Base-by-base conservation (phyloP, 768 basidiomycete genomes). In the Fistulinella prunicolor region DNA sequence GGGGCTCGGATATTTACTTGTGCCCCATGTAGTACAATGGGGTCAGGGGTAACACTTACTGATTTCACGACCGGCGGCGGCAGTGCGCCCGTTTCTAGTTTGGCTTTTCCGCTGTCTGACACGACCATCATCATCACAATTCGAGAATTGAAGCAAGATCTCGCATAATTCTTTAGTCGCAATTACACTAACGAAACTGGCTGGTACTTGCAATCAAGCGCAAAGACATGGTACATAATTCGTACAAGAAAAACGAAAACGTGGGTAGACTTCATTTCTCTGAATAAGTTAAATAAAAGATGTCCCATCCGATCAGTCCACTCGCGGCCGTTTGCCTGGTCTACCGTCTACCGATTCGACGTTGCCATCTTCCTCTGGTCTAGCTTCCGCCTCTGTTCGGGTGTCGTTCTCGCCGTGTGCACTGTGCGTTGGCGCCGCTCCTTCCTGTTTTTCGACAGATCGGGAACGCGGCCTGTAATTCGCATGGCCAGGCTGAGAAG, bases 281-380 rank as follows among this genome's bases (percentile, higher is more conserved):
- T 6, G 46, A 48, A 61, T 63, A 61, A 61, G 14, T 61, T 54
- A 57, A 30, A 45, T 38, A 34, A 49, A 42, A 37, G 16, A 19
- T 17, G 16, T 24, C 36, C 23, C 38, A 30, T 20, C 28, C 21
- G 0, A 42, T 67, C 54, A 70, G 19, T 68, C 68, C 12, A 59
- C 54, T n/a, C 68, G 61, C 26, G 49, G 49, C n/a, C 67, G 65
- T 42, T 69, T 69, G 17, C 57, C 60, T 4, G 62, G 56, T 51
- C 64, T 57, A 21, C 50, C 48, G 16, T 70, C 70, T 0, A 32
- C 47, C 16, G 36, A 14, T 19, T 59, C 64, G 19, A 43, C 26
- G n/a, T 40, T 53, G 12, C 40, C 47, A 22, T 47, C 50, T 4
- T 49, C 65, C 22, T 61, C 58, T 36, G 48, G 16, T 29, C 62